Evolutionary conservation across 352 stramenopile genomes (phyloP), one percentile per base, ranked within the genome.

Genomic region (Pythium angustatum): DNA sequence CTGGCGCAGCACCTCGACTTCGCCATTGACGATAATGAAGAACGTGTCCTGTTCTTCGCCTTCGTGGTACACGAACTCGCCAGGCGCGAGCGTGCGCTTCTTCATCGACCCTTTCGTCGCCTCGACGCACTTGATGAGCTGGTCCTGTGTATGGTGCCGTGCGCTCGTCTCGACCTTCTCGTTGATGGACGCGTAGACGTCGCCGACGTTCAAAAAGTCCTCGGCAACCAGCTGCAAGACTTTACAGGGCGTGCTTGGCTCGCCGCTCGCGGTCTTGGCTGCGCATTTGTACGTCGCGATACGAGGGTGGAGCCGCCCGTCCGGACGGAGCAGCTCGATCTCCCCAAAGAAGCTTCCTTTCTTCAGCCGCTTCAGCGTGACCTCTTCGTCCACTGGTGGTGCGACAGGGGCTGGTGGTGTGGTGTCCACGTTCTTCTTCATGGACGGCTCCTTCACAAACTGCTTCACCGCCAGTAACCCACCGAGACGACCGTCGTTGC

Each of bases 301-400:
- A 11, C 85, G 77, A 4, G 85, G 85, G 26, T 91, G 69, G 12
- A 92, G 76, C 5, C 71, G 68, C 22, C 83, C 85, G 58, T 92
- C 82, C 4, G 85, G 83, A 8, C 80, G 79, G 15, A 94, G 72
- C 14, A 94, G 64, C 55, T 94, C 85, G 41, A 92, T 86, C 50
- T 91, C 83, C 3, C 85, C 85, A 53, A 94, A 94, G 68, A 88
- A 94, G 0, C 77, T 87, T 10, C 85, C 85, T 53, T 88, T 88
- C 10, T 80, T 79, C 7, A 92, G 68, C 2, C 77, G 71, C 44
- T 81, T 78, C 11, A 90, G 68, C 60, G 76, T 82, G 48, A 92
- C 86, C 17, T 88, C 78, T 21, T 77, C 66, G 7, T 55, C 59
- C 14, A 56, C n/a, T 31, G 47, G n/a, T 14, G 52, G n/a, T 33